These are phyloP conservation scores for Periconia macrospinosa DNA, from an alignment of 2,329 filamentous ascomycete genomes.

Conservation along the genomic window DNA sequence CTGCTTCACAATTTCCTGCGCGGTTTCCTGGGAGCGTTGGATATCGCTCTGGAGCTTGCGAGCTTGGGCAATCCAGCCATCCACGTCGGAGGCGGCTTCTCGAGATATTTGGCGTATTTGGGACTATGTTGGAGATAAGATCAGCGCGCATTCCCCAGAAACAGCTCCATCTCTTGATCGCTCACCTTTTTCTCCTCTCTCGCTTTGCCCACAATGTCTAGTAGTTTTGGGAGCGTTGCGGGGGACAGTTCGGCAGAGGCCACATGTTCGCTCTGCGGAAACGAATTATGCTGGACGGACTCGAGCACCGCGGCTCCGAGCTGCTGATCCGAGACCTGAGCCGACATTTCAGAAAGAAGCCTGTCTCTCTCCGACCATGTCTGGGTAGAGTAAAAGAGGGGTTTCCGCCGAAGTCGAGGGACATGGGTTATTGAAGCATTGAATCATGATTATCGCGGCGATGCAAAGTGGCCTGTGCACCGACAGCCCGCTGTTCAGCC, in stretches of 20 bases:
- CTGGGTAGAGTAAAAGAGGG: conserved; percentile 7
- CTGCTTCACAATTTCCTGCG: conserved; percentile 77
- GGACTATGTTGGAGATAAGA: conserved; percentile 37
- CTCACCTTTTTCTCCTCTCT: conserved; percentile 57
- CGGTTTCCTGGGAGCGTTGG: conserved; percentile 74
- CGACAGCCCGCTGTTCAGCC: neutral
- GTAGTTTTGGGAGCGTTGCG: conserved; percentile 52
- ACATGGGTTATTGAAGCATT: neutral
- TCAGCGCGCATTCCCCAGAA: neutral
- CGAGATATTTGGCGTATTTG: conserved; percentile 77
- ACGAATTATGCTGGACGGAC: conserved; percentile 61
- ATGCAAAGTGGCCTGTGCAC: conserved; percentile 6
- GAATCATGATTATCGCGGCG: neutral
- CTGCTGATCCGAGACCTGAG: conserved; percentile 32
- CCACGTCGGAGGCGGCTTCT: conserved; percentile 76
- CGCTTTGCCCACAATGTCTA: conserved; percentile 55
- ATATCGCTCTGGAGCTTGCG: conserved; percentile 86
- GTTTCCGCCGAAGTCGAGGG: neutral
- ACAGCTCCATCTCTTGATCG: neutral
- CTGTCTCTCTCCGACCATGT: neutral
- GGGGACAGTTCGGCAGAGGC: conserved; percentile 56
- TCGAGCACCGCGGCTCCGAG: conserved; percentile 65
- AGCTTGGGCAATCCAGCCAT: conserved; percentile 83
- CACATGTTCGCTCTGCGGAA: conserved; percentile 60
- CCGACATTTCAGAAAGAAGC: conserved; percentile 25